phyloP scores from a whole-genome alignment of 2,329 filamentous ascomycete species.

The Botrytis fabae region DNA sequence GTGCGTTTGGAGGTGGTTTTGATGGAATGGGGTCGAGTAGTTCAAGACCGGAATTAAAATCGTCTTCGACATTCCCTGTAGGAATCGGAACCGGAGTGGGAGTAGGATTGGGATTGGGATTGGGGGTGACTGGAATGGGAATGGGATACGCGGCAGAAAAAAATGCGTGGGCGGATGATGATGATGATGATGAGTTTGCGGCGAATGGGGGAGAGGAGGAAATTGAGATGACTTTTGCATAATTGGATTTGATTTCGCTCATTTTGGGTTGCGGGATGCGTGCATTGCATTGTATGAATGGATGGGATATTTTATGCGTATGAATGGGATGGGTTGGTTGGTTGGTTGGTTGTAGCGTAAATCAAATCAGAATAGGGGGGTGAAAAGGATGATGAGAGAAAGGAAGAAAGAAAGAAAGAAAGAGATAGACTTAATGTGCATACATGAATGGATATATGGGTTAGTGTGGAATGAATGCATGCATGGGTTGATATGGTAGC shows the following conservation, averaged over 20 bases:
- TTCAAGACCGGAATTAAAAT: constrained; percentile 46
- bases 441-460: constrained; percentile 12
- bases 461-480: background rate
- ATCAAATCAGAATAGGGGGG: background rate
- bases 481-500: background rate
- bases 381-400: background rate
- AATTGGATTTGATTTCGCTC: constrained; percentile 19
- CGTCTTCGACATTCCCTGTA: constrained; percentile 48
- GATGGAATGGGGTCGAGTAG: constrained; percentile 25
- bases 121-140: constrained; percentile 10
- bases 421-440: constrained; percentile 7
- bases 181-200: constrained; percentile 61
- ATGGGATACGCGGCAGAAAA: constrained; percentile 29
- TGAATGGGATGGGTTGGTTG: background rate
- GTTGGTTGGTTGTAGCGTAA: background rate
- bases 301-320: background rate
- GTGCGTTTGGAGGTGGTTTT: background rate
- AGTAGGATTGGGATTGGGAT: background rate
- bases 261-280: background rate
- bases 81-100: constrained; percentile 23
- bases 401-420: background rate
- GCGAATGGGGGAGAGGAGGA: constrained; percentile 71
- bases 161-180: constrained; percentile 73
- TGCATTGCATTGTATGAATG: constrained; percentile 2
- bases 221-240: constrained; percentile 76